A percentile compares a stretch with the other conserved stretches of the same genome.
These are phyloP conservation scores for Colletotrichum viniferum DNA, from an alignment of 2,329 filamentous ascomycete species.

Conservation along the genomic window DNA sequence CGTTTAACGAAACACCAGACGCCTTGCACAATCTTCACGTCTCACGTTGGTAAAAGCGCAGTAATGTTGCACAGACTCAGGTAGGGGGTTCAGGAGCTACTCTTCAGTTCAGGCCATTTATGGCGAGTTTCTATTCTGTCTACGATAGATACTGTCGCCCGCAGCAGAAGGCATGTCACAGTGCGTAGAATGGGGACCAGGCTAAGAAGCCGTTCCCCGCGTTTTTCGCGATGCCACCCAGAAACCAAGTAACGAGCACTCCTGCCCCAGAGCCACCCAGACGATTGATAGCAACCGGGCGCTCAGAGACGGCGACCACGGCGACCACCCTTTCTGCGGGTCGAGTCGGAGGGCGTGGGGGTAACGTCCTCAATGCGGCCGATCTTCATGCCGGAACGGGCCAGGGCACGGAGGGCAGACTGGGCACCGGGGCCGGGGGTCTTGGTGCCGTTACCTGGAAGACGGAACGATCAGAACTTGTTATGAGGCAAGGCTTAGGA, in stretches of 20 bases:
- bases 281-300: constrained; percentile 34
- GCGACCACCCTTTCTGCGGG: constrained; percentile 99
- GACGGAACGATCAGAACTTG: neutral
- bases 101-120: constrained; percentile 25
- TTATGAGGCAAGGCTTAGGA: neutral
- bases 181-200: constrained; percentile 64
- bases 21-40: neutral
- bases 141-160: constrained; percentile 24
- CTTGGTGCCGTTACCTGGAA: constrained; percentile 95
- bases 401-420: constrained; percentile 97
- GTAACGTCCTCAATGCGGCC: constrained; percentile 99
- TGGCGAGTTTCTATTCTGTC: constrained; percentile 25
- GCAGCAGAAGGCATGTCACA: constrained; percentile 23
- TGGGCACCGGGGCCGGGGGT: constrained; percentile 98
- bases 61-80: neutral
- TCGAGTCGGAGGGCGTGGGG: constrained; percentile 98
- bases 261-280: constrained; percentile 30
- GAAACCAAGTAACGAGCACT: constrained; percentile 53
- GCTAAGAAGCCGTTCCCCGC: constrained; percentile 71
- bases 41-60: neutral
- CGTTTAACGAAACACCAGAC: neutral
- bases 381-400: constrained; percentile 99
- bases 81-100: constrained; percentile 21
- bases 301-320: constrained; percentile 99
- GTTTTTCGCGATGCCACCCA: constrained; percentile 72